phyloP scores from a whole-genome alignment of 2,329 filamentous ascomycete genomes.

The Stemphylium beticola region DNA sequence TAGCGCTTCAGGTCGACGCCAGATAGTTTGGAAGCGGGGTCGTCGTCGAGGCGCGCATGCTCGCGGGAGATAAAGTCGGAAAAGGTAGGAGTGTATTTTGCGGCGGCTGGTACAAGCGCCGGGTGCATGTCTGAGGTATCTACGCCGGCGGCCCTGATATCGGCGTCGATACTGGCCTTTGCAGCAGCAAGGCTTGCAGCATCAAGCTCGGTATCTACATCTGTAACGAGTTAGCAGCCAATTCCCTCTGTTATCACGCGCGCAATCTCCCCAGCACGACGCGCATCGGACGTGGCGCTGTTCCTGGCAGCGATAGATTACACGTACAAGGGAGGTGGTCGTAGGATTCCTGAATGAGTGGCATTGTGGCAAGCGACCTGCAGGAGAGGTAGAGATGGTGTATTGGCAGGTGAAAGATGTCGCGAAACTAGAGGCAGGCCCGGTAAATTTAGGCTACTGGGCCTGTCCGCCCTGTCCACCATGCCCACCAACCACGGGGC shows the following conservation, averaged over 20 bases:
- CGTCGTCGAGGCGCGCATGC: slow-evolving; percentile 68
- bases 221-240: slow-evolving; percentile 55
- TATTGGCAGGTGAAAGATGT: slow-evolving; percentile 11
- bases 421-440: slow-evolving; percentile 10
- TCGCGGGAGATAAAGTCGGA: slow-evolving; percentile 72
- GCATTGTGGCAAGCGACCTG: slow-evolving; percentile 57
- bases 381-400: slow-evolving; percentile 22
- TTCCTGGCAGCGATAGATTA: slow-evolving; percentile 15
- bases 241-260: slow-evolving; percentile 2
- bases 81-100: slow-evolving; percentile 62
- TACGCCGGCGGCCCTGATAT: slow-evolving; percentile 54
- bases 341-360: slow-evolving; percentile 72
- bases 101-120: slow-evolving; percentile 58
- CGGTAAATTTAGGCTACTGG: slow-evolving; percentile 19
- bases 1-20: slow-evolving; percentile 82
- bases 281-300: slow-evolving; percentile 66
- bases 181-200: slow-evolving; percentile 68
- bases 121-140: slow-evolving; percentile 61
- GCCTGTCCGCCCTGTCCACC: slow-evolving; percentile 7
- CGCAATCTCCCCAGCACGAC: slow-evolving; percentile 1
- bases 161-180: slow-evolving; percentile 70
- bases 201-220: slow-evolving; percentile 79
- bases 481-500: slow-evolving; percentile 18
- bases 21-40: slow-evolving; percentile 55
- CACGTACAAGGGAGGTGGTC: slow-evolving; percentile 80